Evolutionary conservation across 345 rosid genomes (phyloP), one percentile per base, ranked within the genome.

Genomic region (Cochlearia excelsa): DNA sequence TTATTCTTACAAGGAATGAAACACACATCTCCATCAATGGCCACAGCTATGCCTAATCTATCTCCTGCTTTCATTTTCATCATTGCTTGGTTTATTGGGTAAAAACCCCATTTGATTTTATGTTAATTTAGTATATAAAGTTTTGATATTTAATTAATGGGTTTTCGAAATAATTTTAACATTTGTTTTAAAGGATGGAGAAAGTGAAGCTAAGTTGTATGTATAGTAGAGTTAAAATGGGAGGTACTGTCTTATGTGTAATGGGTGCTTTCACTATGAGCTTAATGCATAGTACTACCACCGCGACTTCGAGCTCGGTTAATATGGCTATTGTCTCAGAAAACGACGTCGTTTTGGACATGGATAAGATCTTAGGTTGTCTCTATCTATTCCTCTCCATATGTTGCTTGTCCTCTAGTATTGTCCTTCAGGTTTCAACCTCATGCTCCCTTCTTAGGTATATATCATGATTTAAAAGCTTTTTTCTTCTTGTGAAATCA

Each of bases 11-110:
- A 87, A 69, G 97, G 97, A 50, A 84, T 94, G 57, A 67, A 82
- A 65, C 76, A 81, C 33, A 90, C 99, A 2, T 90, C 97, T 43
- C 90, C 99, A 26, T 83, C 96, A 60, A 58, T 90, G 74, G 99
- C 97, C 7, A 90, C 97, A 40, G 95, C 99, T 47, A 94, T 94
- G 99, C 95, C 93, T 34, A 94, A 94, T 73, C 88, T 94, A 26
- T 84, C 87, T 68, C 99, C 97, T 0, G 97, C 86, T 37, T 70
- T 94, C 31, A 87, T 94, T 57, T 94, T 94, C 57, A 49, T 81
- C 56, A 94, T 90, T 39, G 97, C 97, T 33, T 90, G 99, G 97
- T 50, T 69, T 67, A 61, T 73, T 46, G 79, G 95, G 95, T 90
- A 30, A 5, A n/a, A 37, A 16, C n/a, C 5, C 23, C 23, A 16